A percentile compares a stretch with the other conserved stretches of the same genome.
These are phyloP conservation scores for Alternaria angustiovoidea DNA, from an alignment of 2,329 filamentous ascomycete species.

Conservation along the genomic window DNA sequence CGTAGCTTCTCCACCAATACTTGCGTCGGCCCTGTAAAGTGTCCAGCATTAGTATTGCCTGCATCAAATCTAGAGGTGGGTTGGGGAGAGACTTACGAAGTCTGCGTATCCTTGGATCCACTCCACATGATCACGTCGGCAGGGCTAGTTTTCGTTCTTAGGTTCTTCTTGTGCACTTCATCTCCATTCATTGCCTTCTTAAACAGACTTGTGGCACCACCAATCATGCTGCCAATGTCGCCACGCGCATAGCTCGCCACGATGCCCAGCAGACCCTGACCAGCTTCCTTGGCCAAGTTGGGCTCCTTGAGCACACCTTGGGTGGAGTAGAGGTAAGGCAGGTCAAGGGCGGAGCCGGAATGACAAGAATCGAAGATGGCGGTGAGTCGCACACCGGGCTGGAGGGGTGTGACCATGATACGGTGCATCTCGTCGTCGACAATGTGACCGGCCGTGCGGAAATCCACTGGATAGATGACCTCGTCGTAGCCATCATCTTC, in stretches of 20 bases:
- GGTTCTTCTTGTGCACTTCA: constrained; percentile 78
- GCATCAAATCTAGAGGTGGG: too few species aligned
- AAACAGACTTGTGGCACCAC: constrained; percentile 80
- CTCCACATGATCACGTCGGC: constrained; percentile 99
- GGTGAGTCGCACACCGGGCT: constrained; percentile 82
- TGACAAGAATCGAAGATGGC: constrained; percentile 86
- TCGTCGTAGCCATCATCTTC: constrained; percentile 85
- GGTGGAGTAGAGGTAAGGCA: constrained; percentile 82
- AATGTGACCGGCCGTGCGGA: constrained; percentile 79
- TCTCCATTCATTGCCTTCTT: constrained; percentile 87
- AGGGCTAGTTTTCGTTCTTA: constrained; percentile 88
- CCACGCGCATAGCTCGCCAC: constrained; percentile 82
- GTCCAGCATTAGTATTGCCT: not conserved
- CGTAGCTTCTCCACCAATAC: constrained; percentile 86
- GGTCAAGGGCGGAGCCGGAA: constrained; percentile 77
- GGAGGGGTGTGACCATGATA: constrained; percentile 79
- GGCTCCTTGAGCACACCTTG: constrained; percentile 83
- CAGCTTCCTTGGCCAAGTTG: constrained; percentile 81
- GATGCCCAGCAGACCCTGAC: constrained; percentile 73
- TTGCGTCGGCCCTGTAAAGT: constrained; percentile 79
- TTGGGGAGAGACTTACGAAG: constrained; percentile 69
- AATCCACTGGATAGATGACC: constrained; percentile 85
- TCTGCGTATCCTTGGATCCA: constrained; percentile 94
- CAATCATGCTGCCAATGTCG: constrained; percentile 82
- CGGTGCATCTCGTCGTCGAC: constrained; percentile 84